Evolutionary conservation across 108 stramenopile species (phyloP), one percentile per base, ranked within the genome.

Genomic region (Conticribra weissflogii): DNA sequence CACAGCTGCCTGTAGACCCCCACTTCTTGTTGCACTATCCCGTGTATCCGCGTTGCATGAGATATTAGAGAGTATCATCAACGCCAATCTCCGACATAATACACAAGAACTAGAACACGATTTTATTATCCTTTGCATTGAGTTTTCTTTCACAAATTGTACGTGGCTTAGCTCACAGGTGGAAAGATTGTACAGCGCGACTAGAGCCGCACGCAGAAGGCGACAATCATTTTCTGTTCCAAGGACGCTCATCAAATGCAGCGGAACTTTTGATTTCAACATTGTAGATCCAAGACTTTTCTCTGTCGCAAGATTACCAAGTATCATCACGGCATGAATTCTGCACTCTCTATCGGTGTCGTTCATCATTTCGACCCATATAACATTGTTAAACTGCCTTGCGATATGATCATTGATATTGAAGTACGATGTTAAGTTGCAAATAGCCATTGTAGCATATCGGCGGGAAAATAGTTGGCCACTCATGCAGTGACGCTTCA

Each of bases 1-100:
- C 9, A 91, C 59, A 46, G 86, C 84, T 28, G 89, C 75, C 78
- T 91, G 92, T 61, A 93, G 57, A 15, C 88, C 92, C 9, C 92
- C 92, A 29, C 81, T 78, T 7, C 79, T 74, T 32, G 78, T 88
- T 0, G 80, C 85, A 45, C 45, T 59, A 0, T 47, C 51, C n/a
- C 92, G 73, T 27, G 88, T 88, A 52, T 83, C 82, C 4, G 74
- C 74, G 59, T 93, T 90, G 44, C 72, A 73, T 32, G 92, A 86
- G 8, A 87, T 63, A 59, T 91, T 91, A 23, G 81, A 44, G 49
- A 91, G 61, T 15, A 87, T 82, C 90, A 91, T 90, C 59, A 86
- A 81, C 22, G 88, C 82, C 50, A 82, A 87, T 12, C 87, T 77
- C 51, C 85, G 76, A 63, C 83, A 83, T 49, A 90, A 85, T n/a